These are phyloP conservation scores for Marasmius fiardii DNA, from an alignment of 1,284 basidiomycete genomes.

Conservation along the genomic window DNA sequence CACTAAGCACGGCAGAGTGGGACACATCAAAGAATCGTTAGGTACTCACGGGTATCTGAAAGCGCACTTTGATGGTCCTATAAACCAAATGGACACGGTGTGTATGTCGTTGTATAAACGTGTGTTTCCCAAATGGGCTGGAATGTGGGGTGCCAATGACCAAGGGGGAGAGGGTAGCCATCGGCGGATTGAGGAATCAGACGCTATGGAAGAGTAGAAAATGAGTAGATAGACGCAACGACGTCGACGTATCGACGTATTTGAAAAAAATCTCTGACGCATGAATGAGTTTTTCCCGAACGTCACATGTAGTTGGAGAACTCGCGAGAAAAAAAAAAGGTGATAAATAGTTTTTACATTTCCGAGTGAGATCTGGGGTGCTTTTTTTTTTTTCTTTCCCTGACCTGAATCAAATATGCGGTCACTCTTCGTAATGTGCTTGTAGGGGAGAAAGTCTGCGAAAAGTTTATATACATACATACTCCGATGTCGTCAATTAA, in stretches of 20 bases:
- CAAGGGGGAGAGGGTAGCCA: not conserved
- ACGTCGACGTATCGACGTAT: no score
- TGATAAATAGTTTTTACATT: no score
- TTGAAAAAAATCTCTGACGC: no score
- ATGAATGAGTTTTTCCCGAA: not conserved
- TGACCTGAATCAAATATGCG: no score
- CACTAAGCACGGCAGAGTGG: slow-evolving; percentile 91
- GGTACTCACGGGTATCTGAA: slow-evolving; percentile 99
- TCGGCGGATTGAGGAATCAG: slow-evolving; percentile 3
- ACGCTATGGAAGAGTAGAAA: slow-evolving; percentile 20
- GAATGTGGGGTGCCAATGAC: slow-evolving; percentile 34
- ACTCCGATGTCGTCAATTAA: no score
- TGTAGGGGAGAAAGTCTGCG: no score
- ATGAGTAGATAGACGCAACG: not conserved
- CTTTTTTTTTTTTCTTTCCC: no score
- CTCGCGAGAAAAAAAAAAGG: no score
- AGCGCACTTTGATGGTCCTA: slow-evolving; percentile 92
- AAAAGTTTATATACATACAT: no score
- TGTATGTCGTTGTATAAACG: slow-evolving; percentile 92
- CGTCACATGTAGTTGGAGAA: not conserved
- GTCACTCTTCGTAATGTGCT: no score
- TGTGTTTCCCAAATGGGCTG: slow-evolving; percentile 83
- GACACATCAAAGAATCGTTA: slow-evolving; percentile 91
- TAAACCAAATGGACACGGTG: slow-evolving; percentile 95
- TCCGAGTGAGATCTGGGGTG: no score